Conservation (phyloP, 108 stramenopile species). For the Cylindrotheca closterium region DNA sequence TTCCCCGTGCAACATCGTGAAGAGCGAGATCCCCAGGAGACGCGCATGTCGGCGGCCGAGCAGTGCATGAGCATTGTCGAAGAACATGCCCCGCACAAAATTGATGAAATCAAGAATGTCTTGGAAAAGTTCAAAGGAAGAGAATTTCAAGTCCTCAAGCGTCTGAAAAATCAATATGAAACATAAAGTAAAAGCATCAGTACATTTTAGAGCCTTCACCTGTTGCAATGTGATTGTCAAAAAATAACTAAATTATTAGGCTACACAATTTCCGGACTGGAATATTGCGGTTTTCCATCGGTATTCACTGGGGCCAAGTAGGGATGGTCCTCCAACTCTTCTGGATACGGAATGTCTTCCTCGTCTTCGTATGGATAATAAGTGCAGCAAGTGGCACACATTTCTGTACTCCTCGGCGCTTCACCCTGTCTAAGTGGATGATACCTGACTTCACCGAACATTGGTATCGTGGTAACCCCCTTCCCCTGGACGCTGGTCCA, state of each 20-base stretch:
- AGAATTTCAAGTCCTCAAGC: slow-evolving; percentile 73
- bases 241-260: slow-evolving; percentile 1
- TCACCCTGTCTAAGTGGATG: slow-evolving; percentile 51
- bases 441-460: slow-evolving; percentile 90
- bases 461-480: slow-evolving; percentile 76
- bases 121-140: slow-evolving; percentile 71
- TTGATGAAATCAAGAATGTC: slow-evolving; percentile 58
- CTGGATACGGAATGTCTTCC: slow-evolving; percentile 42
- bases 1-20: slow-evolving; percentile 10
- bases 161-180: slow-evolving; percentile 57
- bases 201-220: no score
- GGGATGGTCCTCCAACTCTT: slow-evolving; percentile 35
- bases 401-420: slow-evolving; percentile 40
- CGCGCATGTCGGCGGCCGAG: slow-evolving; percentile 37
- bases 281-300: slow-evolving; percentile 5
- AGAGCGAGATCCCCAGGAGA: slow-evolving; percentile 5
- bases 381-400: slow-evolving; percentile 44
- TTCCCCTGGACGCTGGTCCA: slow-evolving; percentile 81
- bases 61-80: slow-evolving; percentile 62
- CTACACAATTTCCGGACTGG: slow-evolving; percentile 14
- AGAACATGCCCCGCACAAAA: slow-evolving; percentile 68
- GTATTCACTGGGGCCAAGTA: slow-evolving; percentile 35
- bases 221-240: no score
- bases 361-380: slow-evolving; percentile 81
- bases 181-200: background rate